Conservation (phyloP, 2,329 filamentous ascomycete species). For the Nemania bipapillata region DNA sequence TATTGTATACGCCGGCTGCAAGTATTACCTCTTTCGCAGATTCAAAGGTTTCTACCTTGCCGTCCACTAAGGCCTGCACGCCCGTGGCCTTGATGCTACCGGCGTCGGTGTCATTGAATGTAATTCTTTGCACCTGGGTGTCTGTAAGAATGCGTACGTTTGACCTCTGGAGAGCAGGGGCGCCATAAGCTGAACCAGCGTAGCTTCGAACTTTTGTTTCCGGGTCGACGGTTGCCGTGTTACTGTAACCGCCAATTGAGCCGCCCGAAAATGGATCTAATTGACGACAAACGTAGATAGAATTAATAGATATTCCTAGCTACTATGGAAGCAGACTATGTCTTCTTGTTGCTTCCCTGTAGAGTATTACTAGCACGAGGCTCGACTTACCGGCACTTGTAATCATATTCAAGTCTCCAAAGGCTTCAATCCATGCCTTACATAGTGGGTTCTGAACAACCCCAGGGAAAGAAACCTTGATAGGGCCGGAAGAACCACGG, state of each 20-base stretch:
- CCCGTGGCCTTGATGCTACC: neutral
- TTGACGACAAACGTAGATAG: neutral
- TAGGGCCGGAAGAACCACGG: conserved; percentile 38
- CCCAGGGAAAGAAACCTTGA: conserved; percentile 39
- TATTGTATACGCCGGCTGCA: conserved; percentile 37
- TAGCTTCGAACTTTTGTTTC: conserved; percentile 40
- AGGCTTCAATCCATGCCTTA: conserved; percentile 45
- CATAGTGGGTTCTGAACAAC: conserved; percentile 39
- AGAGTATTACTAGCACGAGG: neutral
- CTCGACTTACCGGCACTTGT: conserved; percentile 31
- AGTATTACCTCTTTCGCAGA: conserved; percentile 38
- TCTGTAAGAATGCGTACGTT: conserved; percentile 32
- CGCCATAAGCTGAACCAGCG: conserved; percentile 37
- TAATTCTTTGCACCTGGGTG: conserved; percentile 1
- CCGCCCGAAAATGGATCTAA: conserved; percentile 45
- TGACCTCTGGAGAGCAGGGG: conserved; percentile 29
- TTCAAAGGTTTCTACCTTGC: neutral
- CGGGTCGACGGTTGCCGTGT: conserved; percentile 35
- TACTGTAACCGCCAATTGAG: conserved; percentile 43
- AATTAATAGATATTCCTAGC: neutral
- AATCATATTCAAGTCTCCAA: conserved; percentile 35
- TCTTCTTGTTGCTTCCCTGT: neutral
- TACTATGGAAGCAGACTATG: neutral
- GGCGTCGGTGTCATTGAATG: neutral
- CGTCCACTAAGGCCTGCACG: neutral